Evolutionary conservation across 2,329 filamentous ascomycete species (phyloP).

Genomic region (Ascochyta pisi): DNA sequence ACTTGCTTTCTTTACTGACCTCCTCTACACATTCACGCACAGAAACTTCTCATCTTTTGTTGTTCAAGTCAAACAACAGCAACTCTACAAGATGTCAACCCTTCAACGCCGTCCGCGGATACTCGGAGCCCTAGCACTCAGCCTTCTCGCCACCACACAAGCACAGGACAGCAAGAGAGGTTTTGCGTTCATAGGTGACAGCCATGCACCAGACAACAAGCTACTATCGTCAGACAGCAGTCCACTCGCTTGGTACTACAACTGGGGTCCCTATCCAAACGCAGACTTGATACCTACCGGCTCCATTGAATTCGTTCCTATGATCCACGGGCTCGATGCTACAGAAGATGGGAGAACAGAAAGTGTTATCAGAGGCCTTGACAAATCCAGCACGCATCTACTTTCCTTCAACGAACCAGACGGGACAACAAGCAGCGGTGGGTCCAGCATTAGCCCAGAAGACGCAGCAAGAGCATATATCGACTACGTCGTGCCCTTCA

Average conservation of each 20-base stretch:
- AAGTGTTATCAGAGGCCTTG: constrained; percentile 66
- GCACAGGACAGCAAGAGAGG: constrained; percentile 69
- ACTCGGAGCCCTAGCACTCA: constrained; percentile 7
- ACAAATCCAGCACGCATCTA: constrained; percentile 69
- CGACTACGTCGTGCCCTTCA: constrained; percentile 73
- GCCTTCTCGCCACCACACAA: constrained; percentile 19
- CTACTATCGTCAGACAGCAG: constrained; percentile 66
- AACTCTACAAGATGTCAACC: background rate
- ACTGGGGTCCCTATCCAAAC: constrained; percentile 68
- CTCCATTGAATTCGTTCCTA: constrained; percentile 76
- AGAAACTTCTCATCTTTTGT: background rate
- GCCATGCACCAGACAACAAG: constrained; percentile 65
- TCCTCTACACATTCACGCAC: background rate
- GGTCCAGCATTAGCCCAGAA: constrained; percentile 67
- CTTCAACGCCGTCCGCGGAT: constrained; percentile 7
- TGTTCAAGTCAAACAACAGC: background rate
- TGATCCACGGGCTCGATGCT: constrained; percentile 72
- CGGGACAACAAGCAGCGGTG: constrained; percentile 62
- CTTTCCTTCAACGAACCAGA: constrained; percentile 84
- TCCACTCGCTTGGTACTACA: constrained; percentile 84
- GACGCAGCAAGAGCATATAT: constrained; percentile 74
- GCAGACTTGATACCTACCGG: constrained; percentile 57
- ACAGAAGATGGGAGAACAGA: constrained; percentile 55
- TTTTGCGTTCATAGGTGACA: constrained; percentile 71
- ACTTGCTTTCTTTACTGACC: background rate